These are phyloP conservation scores for Teunomyces aglyptinius DNA, from an alignment of 805 yeast genomes.

Conservation along the genomic window DNA sequence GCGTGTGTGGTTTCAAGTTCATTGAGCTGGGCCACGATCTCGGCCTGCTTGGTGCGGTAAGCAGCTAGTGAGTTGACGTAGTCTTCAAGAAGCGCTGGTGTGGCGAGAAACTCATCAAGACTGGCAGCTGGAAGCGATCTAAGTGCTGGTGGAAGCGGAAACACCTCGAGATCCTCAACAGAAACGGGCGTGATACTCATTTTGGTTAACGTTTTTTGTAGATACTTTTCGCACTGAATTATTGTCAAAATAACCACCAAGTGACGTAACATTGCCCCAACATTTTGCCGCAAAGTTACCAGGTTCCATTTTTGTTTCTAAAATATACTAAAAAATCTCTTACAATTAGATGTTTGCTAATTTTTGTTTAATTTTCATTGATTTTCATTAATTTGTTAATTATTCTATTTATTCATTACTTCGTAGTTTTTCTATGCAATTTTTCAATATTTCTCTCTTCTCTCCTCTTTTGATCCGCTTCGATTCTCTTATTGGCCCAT, in stretches of 20 bases:
- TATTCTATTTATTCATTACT: slow-evolving; percentile 9
- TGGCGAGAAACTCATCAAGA: slow-evolving; percentile 24
- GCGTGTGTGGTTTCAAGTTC: slow-evolving; percentile 3
- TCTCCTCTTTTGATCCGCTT: slow-evolving; percentile 43
- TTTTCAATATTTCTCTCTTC: slow-evolving; percentile 42
- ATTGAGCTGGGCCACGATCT: slow-evolving; percentile 13
- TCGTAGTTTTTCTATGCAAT: slow-evolving; percentile 17
- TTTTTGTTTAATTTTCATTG: not conserved
- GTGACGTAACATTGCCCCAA: not conserved
- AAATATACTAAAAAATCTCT: too few relatives aligned
- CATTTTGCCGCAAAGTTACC: too few relatives aligned
- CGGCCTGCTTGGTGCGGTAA: slow-evolving; percentile 16
- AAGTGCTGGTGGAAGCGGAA: slow-evolving; percentile 29
- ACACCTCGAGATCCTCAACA: slow-evolving; percentile 13
- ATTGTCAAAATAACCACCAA: too few relatives aligned
- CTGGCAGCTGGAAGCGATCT: slow-evolving; percentile 28
- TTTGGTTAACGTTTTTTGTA: not conserved
- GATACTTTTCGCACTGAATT: too few relatives aligned
- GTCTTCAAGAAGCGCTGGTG: slow-evolving; percentile 31
- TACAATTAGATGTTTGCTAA: not conserved
- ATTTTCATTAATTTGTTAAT: not conserved
- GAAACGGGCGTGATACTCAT: slow-evolving; percentile 7
- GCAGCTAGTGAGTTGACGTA: slow-evolving; percentile 24
- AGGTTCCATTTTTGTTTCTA: not conserved
- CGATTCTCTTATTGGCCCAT: slow-evolving; percentile 57